phyloP scores from a whole-genome alignment of 2,329 filamentous ascomycete genomes.

The Zasmidium cellare region DNA sequence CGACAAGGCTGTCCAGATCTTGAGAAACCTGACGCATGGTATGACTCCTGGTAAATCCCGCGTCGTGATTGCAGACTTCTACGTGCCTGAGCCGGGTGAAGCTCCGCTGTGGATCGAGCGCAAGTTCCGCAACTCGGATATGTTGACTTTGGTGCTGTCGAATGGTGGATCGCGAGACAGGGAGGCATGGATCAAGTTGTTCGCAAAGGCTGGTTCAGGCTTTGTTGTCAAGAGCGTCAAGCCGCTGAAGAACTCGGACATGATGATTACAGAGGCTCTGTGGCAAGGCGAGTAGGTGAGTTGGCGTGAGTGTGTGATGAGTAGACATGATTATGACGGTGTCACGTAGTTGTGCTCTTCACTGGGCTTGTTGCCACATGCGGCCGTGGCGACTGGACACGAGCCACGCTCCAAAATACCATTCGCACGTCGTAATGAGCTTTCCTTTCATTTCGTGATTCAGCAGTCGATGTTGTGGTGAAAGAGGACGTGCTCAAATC shows the following conservation, averaged over 20 bases:
- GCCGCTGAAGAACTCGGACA: neutral
- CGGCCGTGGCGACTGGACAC: too few relatives aligned
- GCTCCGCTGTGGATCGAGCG: slow-evolving; percentile 3
- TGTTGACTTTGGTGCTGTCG: neutral
- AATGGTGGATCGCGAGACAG: slow-evolving; percentile 1
- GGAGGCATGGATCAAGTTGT: slow-evolving; percentile 2
- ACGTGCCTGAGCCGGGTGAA: slow-evolving; percentile 4
- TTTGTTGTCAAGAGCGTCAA: slow-evolving; percentile 3
- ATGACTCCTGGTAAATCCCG: slow-evolving; percentile 21
- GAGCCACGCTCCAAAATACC: too few relatives aligned
- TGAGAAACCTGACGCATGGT: slow-evolving; percentile 19
- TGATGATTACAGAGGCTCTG: slow-evolving; percentile 6
- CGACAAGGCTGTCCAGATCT: slow-evolving; percentile 18
- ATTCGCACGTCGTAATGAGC: too few relatives aligned
- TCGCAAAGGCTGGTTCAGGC: neutral
- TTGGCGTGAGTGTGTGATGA: neutral
- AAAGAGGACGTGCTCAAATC: too few relatives aligned
- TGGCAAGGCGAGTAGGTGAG: neutral
- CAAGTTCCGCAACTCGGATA: neutral
- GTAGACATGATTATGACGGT: neutral
- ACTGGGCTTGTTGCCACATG: too few relatives aligned
- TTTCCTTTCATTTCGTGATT: too few relatives aligned
- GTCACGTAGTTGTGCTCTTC: too few relatives aligned
- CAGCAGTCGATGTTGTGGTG: too few relatives aligned
- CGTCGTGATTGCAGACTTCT: slow-evolving; percentile 21